Base-by-base conservation (phyloP, 2,329 filamentous ascomycete genomes). In the Exophiala sideris region DNA sequence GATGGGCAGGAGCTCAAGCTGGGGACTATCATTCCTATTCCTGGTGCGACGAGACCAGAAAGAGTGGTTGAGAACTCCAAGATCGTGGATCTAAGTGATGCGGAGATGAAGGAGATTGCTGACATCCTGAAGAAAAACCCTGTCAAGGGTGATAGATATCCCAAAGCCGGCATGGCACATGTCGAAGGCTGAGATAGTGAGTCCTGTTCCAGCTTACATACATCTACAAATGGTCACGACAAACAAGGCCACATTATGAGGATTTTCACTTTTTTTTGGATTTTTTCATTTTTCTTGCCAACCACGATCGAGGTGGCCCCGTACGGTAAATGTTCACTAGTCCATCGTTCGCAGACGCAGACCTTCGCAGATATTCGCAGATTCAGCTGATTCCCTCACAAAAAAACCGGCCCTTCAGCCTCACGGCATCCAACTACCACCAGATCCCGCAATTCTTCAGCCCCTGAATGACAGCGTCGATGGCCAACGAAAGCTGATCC, bases 71-170 rank as follows among this genome's bases (percentile, higher is more conserved):
- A 76, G 67, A 76, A 76, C 57, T 57, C 65, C 48, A 64, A 62
- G 41, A 52, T 66, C 3, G 70, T 77, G 16, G 67, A 72, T 34
- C 65, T 80, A 36, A 72, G 65, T 46, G 72, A 75, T n/a, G 68
- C 52, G 41, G 77, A 78, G 62, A 72, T 84, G 48, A 74, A 78
- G 38, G 70, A 72, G 14, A 74, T 84, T 52, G 57, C 82, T 57
- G 75, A 76, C 58, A 73, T 71, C 50, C 67, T 77, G 36, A 65
- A 71, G 42, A 64, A 77, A 29, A 60, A 66, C 32, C 59, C 56
- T 2, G 45, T 57, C 56, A 36, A 53, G 48, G 57, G 57, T 2
- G 51, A 54, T n/a, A 18, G 57, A 7, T 60, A 60, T 45, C 50
- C 38, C 9, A 34, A 38, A 20, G 6, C 6, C 3, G 55, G 47